Evolutionary conservation across 1,139 yeast species (phyloP).

Genomic region (Scheffersomyces cryptocercus): DNA sequence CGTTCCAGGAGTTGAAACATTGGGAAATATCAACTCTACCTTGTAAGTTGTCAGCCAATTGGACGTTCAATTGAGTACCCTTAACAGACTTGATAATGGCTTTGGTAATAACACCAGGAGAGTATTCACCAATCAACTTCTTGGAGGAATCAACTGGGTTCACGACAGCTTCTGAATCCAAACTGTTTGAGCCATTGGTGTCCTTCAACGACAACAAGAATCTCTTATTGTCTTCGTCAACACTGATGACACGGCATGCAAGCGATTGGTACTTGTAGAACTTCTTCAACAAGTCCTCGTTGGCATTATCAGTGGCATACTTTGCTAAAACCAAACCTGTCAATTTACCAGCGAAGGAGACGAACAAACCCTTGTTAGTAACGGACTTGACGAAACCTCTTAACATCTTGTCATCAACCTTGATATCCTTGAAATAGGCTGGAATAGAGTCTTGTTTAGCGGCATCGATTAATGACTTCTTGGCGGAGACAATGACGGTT

Average conservation of each 20-base stretch:
- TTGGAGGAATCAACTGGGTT: conserved; percentile 65
- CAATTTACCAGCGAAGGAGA: conserved; percentile 76
- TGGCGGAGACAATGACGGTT: conserved; percentile 62
- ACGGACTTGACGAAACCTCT: conserved; percentile 80
- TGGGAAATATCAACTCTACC: conserved; percentile 83
- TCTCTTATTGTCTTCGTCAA: conserved; percentile 68
- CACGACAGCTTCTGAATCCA: conserved; percentile 21
- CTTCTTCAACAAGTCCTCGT: conserved; percentile 55
- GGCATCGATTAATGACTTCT: conserved; percentile 66
- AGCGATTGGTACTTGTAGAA: conserved; percentile 71
- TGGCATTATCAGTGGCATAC: conserved; percentile 59
- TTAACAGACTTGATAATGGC: conserved; percentile 66
- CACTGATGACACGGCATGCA: conserved; percentile 60
- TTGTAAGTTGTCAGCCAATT: conserved; percentile 73
- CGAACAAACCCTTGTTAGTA: conserved; percentile 77
- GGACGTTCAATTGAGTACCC: conserved; percentile 74
- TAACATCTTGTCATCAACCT: conserved; percentile 46
- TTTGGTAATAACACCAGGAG: conserved; percentile 61
- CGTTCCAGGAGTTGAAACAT: conserved; percentile 55
- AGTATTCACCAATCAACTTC: conserved; percentile 49
- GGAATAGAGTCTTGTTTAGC: conserved; percentile 62
- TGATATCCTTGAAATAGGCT: conserved; percentile 55
- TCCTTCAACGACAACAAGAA: conserved; percentile 64
- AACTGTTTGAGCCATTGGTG: conserved; percentile 22
- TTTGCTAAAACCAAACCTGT: conserved; percentile 84